Evolutionary conservation across 2,329 filamentous ascomycete species (phyloP), one percentile per base, ranked within the genome.

Genomic region (Botrytis aclada): DNA sequence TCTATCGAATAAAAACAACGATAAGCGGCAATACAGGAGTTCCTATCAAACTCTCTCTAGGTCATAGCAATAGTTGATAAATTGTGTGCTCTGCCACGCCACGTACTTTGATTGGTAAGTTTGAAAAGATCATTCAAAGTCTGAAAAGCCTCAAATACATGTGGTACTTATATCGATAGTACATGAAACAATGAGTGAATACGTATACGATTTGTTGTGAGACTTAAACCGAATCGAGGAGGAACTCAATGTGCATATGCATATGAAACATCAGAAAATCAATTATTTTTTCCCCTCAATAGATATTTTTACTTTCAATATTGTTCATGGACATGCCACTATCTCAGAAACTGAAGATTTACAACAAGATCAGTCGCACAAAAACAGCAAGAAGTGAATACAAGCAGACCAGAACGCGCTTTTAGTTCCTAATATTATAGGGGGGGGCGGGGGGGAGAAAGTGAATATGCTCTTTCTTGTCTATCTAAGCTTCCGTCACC

Each of bases 61-160:
- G 14, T 8, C 5, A 29, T 16, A 16, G 16, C 14, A 54, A 54
- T n/a, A 29, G 0, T 29, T 29, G 16, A 14, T n/a, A 54, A 18
- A 54, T 54, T 3, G 14, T 18, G 29, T 7, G 2, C 14, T 16
- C 12, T 54, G 0, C 14, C n/a, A 6, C n/a, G n/a, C n/a, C 14
- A 16, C 1, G 0, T 6, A 1, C 3, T 6, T 0, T 3, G 0
- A 7, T 0, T 14, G 0, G 5, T 54, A 0, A 0, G 25, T n/a
- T 54, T n/a, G 5, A 5, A 29, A 8, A 18, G 5, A 54, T 3
- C 18, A 0, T 9, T 18, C 2, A 8, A 6, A 16, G n/a, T 29
- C 6, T 29, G 4, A 4, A 29, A 18, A 29, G n/a, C 14, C 29
- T 54, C 51, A 6, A 6, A 3, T 1, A 14, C 5, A 54, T 54